Evolutionary conservation across 345 rosid species (phyloP), one percentile per base, ranked within the genome.

Genomic region (Euphorbia peplus): DNA sequence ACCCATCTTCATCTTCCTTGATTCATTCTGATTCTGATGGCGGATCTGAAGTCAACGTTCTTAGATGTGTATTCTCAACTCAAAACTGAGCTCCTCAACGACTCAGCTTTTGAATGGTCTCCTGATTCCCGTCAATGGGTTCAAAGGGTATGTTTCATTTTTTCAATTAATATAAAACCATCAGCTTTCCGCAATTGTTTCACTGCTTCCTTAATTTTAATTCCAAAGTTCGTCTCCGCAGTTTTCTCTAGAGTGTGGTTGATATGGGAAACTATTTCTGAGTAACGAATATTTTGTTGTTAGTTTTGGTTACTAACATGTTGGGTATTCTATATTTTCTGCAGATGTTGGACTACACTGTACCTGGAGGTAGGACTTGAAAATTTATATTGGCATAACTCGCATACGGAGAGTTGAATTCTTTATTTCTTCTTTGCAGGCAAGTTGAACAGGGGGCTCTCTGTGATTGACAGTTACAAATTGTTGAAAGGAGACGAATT

Each of bases 341-440:
- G 81, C 86, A 95, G 99, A 91, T 95, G 97, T 70, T 91, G 76
- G 93, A 88, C 63, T 91, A 95, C 84, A 91, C 84, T 70, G 99
- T 91, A 37, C 90, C 88, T 24, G 97, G 99, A 82, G 97, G 98
- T 90, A 73, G 66, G 54, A 41, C 7, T 21, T 60, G 24, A 19
- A 30, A 29, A 26, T 25, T 24, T 26, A 25, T 39, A 63, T 53
- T 28, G 12, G 12, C 28, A 52, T 28, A 9, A 16, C n/a, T 9
- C 58, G 18, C 12, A 4, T 35, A 58, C n/a, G 2, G 15, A 55
- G 46, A 56, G n/a, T 25, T 48, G 24, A 28, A 29, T 57, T 44
- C 14, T 76, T 53, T 30, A 32, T 70, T 66, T 54, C 19, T 58
- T 30, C 44, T 72, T 62, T 50, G 13, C 87, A 90, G 97, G 97